Evolutionary conservation across 1,139 yeast genomes (phyloP), one percentile per base, ranked within the genome.

Genomic region (Saccharomyces pastorianus): DNA sequence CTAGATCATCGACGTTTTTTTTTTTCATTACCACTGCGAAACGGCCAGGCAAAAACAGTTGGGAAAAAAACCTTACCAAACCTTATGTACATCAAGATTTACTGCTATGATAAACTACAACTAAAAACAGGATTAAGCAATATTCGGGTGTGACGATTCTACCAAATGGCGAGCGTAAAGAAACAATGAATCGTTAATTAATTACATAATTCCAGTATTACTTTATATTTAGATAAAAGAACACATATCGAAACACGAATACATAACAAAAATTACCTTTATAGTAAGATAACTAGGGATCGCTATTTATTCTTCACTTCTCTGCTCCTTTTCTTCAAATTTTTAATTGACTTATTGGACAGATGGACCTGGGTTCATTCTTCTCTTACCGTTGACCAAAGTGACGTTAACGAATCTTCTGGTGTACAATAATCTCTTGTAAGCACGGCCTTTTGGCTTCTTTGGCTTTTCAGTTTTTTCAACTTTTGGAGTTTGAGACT

Each of bases 401-500:
- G 98, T 91, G 75, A 93, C 98, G 80, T 93, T 93, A 73, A 93
- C 90, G 80, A 93, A 93, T 83, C 99, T 91, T 84, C 95, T 89
- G 82, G 96, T 93, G 96, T 95, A 95, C 80, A 88, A 81, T 76
- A 91, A 78, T 82, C 99, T 88, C 90, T 88, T 90, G 93, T 86
- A 85, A 76, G 98, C 98, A 76, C 96, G 79, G 71, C 87, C 88
- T 77, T 81, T 80, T 75, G 87, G 86, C 69, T 78, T 73, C 82
- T 85, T 85, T 81, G 89, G 90, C 78, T 84, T 84, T 79, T 85
- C 90, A 73, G 82, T 80, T 78, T 85, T 85, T 75, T 85, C 91
- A 75, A 84, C 90, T 88, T 88, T 91, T 79, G 91, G 97, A 82
- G 91, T 87, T 81, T 84, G 90, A 78, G 98, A 91, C 84, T 91